Conservation (phyloP, 75 land plant genomes). For the Picea sitchensis region DNA sequence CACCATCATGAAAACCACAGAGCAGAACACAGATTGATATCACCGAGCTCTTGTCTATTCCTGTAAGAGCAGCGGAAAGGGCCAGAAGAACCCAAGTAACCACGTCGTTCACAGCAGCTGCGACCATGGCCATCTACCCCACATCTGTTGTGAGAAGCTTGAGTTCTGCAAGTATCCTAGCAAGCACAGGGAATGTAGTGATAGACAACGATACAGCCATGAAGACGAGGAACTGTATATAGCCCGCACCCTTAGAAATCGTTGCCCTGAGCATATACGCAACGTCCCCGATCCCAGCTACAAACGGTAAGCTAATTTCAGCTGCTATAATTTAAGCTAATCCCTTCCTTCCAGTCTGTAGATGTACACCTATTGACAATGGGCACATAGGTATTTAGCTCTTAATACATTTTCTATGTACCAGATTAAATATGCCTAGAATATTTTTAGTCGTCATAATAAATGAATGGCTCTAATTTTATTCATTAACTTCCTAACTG, state of each 20-base stretch:
- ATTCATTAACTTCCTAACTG: too few relatives aligned
- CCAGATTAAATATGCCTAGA: too few relatives aligned
- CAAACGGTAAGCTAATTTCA: conserved; percentile 64
- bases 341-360: conserved; percentile 63
- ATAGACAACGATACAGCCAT: conserved; percentile 88
- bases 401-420: too few relatives aligned
- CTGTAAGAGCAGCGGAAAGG: conserved; percentile 57
- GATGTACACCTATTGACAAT: too few relatives aligned
- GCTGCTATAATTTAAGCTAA: conserved; percentile 56
- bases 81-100: conserved; percentile 83
- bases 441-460: too few relatives aligned
- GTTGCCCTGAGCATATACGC: conserved; percentile 49
- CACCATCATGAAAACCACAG: too few relatives aligned
- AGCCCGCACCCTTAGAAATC: conserved; percentile 37
- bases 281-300: conserved; percentile 47
- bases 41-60: too few relatives aligned
- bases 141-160: conserved; percentile 79
- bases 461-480: too few relatives aligned
- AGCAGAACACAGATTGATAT: too few relatives aligned
- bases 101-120: conserved; percentile 87
- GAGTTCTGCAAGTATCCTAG: conserved; percentile 78
- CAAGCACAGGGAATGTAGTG: conserved; percentile 86
- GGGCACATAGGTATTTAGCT: too few relatives aligned
- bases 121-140: conserved; percentile 84
- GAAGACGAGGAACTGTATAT: conserved; percentile 61